Base-by-base conservation (phyloP, 2,329 filamentous ascomycete genomes). In the Pezicula rhizophila region DNA sequence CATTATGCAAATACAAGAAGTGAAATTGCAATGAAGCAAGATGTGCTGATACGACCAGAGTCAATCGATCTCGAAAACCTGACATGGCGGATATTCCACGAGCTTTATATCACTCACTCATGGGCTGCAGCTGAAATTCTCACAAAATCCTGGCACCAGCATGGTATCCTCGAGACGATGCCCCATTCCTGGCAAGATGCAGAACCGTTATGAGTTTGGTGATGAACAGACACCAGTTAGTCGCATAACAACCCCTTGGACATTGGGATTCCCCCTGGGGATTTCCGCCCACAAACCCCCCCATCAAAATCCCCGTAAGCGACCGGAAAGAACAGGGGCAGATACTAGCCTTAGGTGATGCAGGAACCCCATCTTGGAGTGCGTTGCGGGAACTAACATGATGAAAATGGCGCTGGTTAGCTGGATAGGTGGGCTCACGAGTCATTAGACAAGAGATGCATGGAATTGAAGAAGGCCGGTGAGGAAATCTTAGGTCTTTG, bases 1-100 rank as follows among this genome's bases (percentile, higher is more conserved):
- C 62, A 52, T 56, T 11, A 23, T 51, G 40, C 42, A 42, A 42
- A 23, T 12, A 20, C 3, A 7, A 15, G 14, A 14, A 8, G n/a
- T 15, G 3, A 10, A 15, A 8, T 38, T 15, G n/a, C 8, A 38
- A 38, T 8, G 14, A 15, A 20, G 18, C 35, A 20, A 38, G 23
- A 38, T 10, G 10, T 17, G 14, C 18, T 8, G 18, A 38, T 15
- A 38, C 11, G 18, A 15, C n/a, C 35, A 8, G 14, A 38, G 14
- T 12, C 35, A 20, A 17, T 15, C 18, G 5, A 38, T 15, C 18
- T 15, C n/a, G 2, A 15, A 38, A 15, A 31, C 8, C 7, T 12
- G 28, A 11, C 28, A 12, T 14, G 14, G 35, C 1, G 35, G 34
- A 38, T 38, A 38, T 38, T 14, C 14, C 14, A n/a, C n/a, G 5